phyloP scores from a whole-genome alignment of 2,329 filamentous ascomycete species.

The Colletotrichum viniferum region DNA sequence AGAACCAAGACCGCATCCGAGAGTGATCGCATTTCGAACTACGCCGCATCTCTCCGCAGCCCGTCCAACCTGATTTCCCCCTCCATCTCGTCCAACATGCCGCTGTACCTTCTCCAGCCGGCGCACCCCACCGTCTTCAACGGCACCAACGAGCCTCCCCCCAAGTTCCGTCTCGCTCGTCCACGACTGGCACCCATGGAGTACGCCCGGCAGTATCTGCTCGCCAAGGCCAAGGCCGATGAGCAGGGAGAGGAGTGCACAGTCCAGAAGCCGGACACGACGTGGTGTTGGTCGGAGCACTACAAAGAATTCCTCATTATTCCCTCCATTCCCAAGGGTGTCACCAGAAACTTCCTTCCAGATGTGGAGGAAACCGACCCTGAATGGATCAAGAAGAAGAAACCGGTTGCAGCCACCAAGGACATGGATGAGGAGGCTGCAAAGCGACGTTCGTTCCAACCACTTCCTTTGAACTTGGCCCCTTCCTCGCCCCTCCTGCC shows the following conservation, averaged over 20 bases:
- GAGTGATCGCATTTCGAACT: not conserved
- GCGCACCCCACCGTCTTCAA: constrained; percentile 9
- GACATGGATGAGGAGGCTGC: not conserved
- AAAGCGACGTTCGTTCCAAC: constrained; percentile 3
- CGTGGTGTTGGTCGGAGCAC: constrained; percentile 36
- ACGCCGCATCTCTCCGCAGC: not conserved
- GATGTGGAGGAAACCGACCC: not conserved
- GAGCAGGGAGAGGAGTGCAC: constrained; percentile 29
- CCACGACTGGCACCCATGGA: constrained; percentile 43
- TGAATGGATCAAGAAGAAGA: not conserved
- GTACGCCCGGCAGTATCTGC: constrained; percentile 37
- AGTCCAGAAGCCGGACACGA: constrained; percentile 32
- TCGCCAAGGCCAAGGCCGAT: constrained; percentile 34
- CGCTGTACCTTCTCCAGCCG: constrained; percentile 13
- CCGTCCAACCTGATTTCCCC: constrained; percentile 5
- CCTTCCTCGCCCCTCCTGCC: constrained; percentile 11
- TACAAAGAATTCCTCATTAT: constrained; percentile 41
- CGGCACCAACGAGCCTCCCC: constrained; percentile 8
- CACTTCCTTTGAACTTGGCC: constrained; percentile 8
- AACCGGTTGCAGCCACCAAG: not conserved
- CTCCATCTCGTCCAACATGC: constrained; percentile 1
- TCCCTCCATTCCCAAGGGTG: constrained; percentile 32
- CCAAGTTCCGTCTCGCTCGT: constrained; percentile 6
- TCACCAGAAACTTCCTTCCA: constrained; percentile 20
- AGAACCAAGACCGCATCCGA: not conserved